A percentile compares a stretch with the other conserved stretches of the same genome.
phyloP scores from a whole-genome alignment of 768 basidiomycete species.

The Mycena vitilis region DNA sequence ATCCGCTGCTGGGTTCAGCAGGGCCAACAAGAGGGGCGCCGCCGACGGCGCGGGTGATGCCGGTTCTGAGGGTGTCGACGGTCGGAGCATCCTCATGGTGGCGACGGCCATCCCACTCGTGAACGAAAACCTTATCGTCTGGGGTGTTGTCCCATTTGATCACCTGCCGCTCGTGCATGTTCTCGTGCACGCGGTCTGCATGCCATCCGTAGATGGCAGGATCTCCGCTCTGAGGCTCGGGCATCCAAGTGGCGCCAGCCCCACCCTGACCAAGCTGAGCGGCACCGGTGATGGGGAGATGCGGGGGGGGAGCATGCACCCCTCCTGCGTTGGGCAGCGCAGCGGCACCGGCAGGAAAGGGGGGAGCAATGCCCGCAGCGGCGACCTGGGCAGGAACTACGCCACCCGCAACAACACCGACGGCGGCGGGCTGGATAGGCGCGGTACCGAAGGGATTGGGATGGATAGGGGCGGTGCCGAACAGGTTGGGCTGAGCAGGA shows the following conservation, averaged over 20 bases:
- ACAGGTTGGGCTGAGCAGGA: too few species aligned
- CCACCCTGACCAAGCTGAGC: too few species aligned
- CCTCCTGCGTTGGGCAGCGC: too few species aligned
- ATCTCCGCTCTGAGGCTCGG: neutral
- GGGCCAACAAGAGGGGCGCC: neutral
- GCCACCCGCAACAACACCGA: too few species aligned
- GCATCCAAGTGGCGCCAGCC: neutral
- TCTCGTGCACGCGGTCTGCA: neutral
- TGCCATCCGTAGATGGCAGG: neutral
- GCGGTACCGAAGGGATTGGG: too few species aligned
- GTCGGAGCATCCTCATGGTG: neutral
- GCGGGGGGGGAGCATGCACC: too few species aligned
- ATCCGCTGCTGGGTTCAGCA: neutral
- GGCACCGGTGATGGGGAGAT: neutral
- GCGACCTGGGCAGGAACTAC: too few species aligned
- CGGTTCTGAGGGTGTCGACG: neutral
- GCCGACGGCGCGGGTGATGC: neutral
- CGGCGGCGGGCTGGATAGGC: too few species aligned
- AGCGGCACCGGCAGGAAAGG: too few species aligned
- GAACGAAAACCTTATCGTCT: neutral
- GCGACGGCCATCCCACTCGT: neutral
- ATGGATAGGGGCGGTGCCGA: too few species aligned
- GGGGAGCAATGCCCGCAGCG: too few species aligned
- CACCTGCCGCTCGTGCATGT: neutral
- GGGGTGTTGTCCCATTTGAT: neutral